Conservation (phyloP, 805 yeast species). For the Pichia scutulata region DNA sequence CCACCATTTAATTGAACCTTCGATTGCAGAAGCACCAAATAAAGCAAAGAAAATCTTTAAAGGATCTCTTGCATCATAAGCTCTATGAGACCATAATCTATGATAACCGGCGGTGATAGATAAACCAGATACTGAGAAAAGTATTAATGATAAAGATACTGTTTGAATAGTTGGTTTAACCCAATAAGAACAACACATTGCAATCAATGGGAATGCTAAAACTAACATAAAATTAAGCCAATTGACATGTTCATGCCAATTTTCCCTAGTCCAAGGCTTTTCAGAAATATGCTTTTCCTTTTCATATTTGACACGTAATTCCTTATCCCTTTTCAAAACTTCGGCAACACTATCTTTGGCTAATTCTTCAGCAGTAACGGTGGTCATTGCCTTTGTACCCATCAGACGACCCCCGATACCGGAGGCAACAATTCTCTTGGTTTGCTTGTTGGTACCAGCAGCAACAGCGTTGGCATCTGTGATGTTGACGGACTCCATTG, state of each 20-base stretch:
- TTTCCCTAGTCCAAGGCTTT: slow-evolving; percentile 64
- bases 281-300: slow-evolving; percentile 58
- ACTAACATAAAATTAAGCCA: slow-evolving; percentile 71
- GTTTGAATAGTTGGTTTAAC: slow-evolving; percentile 46
- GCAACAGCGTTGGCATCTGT: slow-evolving; percentile 71
- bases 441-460: slow-evolving; percentile 68
- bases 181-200: slow-evolving; percentile 36
- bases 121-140: slow-evolving; percentile 56
- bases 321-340: slow-evolving; percentile 37
- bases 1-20: slow-evolving; percentile 90
- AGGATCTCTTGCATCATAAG: slow-evolving; percentile 57
- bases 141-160: slow-evolving; percentile 36
- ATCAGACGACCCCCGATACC: slow-evolving; percentile 67
- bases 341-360: slow-evolving; percentile 44
- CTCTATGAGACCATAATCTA: slow-evolving; percentile 69
- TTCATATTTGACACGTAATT: slow-evolving; percentile 34
- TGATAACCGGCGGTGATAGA: slow-evolving; percentile 85
- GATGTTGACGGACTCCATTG: slow-evolving; percentile 44
- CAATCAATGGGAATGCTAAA: slow-evolving; percentile 49
- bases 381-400: slow-evolving; percentile 73
- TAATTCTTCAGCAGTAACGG: slow-evolving; percentile 57
- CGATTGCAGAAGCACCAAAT: slow-evolving; percentile 77
- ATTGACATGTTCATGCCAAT: slow-evolving; percentile 70
- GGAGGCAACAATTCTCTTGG: slow-evolving; percentile 69
- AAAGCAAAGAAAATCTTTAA: slow-evolving; percentile 59